Base-by-base conservation (phyloP, 2,329 filamentous ascomycete species). In the Fusarium hostae region DNA sequence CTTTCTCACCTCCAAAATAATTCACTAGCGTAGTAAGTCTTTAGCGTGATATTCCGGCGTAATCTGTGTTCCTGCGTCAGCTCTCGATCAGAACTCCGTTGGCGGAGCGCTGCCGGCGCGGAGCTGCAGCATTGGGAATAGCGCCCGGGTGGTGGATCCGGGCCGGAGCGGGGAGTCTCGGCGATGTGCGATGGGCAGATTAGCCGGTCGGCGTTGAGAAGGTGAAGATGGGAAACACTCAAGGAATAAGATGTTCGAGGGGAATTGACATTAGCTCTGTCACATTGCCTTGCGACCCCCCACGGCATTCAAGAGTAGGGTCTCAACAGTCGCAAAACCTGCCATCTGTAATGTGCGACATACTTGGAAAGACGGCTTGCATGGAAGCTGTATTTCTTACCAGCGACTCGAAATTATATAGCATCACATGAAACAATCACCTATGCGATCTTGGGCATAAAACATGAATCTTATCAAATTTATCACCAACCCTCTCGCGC, bases 111-210 rank as follows among this genome's bases (percentile, higher is more conserved):
- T 35, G 48, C 54, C 63, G 63, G 57, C n/a, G 63, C 69, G 69
- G 69, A 72, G 26, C 26, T 72, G 52, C 69, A 34, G 7, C 15
- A 39, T 66, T 20, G 16, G 52, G 69, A 32, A 56, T 72, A 72
- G 68, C 59, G 69, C 5, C 70, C 69, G 68, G 51, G 5, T 13
- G 10, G 55, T 40, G 68, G 50, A 51, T 22, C 52, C 40, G 45
- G 28, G 12, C 45, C 60, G 55, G 69, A 32, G 56, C 51, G 69
- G 61, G 37, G 58, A 45, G 57, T 50, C 47, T 51, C 56, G 57
- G 57, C 20, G 34, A 50, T 43, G 40, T 26, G 28, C 35, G 20
- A 39, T 40, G 41, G 34, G 47, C 32, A 59, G 8, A 45, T 47
- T 43, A 55, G 64, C 48, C 45, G 61, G 52, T 34, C 18, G n/a